Base-by-base conservation (phyloP, 129 eudicot species). In the Gnaphalium uliginosum region DNA sequence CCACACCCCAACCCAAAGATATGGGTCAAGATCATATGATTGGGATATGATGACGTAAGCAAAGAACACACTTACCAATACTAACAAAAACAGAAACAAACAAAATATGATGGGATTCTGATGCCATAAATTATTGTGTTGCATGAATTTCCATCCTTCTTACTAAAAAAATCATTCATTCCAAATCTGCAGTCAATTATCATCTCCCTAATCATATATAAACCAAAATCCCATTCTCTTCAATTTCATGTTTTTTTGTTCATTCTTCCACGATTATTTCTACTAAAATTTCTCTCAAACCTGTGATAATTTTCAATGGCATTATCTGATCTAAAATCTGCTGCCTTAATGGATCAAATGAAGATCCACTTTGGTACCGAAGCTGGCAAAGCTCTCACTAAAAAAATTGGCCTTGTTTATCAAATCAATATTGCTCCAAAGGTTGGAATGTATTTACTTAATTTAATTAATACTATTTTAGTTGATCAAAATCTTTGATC, bases 371-470 rank as follows among this genome's bases (percentile, higher is more conserved):
- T 94, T 54, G n/a, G 87, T 18, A 87, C 98, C 53, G 98, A 94
- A 32, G 92, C 90, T 41, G 98, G 97, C 2, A 94, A 90, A 69
- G 78, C 87, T 15, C 85, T 94, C 53, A 48, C 67, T 69, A 79
- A 89, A 76, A 94, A 94, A 66, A 84, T 94, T 46, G 85, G 83
- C 11, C 96, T 90, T 62, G 97, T 94, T 79, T 94, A 85, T 71
- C 97, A 94, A 78, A 85, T 94, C 68, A 82, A 91, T 30, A 83
- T 94, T 53, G 90, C 96, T 58, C 99, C 99, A 26, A 91, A 94
- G 97, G 96, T 93, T 50, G 11, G 10, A 50, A 50, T 24, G 0
- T 57, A 6, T 50, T 0, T 15, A 37, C 23, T 43, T 19, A 10
- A 21, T 57, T 19, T 1, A 27, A 15, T 62, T 15, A 22, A 6